These are phyloP conservation scores for Aspergillus ustus DNA, from an alignment of 2,329 filamentous ascomycete species.

Conservation along the genomic window DNA sequence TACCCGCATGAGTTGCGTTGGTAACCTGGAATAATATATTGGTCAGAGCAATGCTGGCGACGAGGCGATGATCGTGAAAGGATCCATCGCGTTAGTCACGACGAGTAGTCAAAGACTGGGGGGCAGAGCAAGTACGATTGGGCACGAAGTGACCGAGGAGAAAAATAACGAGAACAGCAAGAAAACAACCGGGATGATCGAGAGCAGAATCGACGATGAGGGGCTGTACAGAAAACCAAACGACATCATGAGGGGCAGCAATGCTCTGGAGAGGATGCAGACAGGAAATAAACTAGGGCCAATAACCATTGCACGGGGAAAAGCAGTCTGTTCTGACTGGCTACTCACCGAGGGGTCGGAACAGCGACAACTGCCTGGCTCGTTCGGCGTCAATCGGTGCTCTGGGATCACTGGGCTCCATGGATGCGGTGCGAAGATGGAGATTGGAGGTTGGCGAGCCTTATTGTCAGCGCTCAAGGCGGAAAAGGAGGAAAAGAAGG, in stretches of 20 bases:
- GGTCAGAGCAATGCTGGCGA: constrained; percentile 12
- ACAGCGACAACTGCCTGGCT: constrained; percentile 48
- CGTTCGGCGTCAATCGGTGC: constrained; percentile 41
- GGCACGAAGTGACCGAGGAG: constrained; percentile 1
- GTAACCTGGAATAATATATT: constrained; percentile 42
- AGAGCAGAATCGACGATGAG: constrained; percentile 5
- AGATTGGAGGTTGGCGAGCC: constrained; percentile 7
- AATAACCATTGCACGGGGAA: constrained; percentile 42
- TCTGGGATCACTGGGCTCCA: constrained; percentile 31
- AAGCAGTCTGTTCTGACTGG: constrained; percentile 37
- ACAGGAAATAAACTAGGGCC: constrained; percentile 27
- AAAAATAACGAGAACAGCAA: neutral
- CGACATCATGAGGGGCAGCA: constrained; percentile 16
- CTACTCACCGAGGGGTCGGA: constrained; percentile 50
- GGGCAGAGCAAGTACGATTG: constrained; percentile 7
- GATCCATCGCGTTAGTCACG: constrained; percentile 16
- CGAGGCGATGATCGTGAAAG: neutral
- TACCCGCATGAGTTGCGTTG: constrained; percentile 55
- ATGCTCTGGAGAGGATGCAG: constrained; percentile 9
- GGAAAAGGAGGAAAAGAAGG: constrained; percentile 20
- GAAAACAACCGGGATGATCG: constrained; percentile 8
- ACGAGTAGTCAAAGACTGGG: constrained; percentile 11
- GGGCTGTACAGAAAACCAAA: constrained; percentile 8
- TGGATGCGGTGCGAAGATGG: constrained; percentile 23
- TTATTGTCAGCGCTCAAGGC: constrained; percentile 30